These are phyloP conservation scores for Calonectria leucothoes DNA, from an alignment of 2,329 filamentous ascomycete genomes.

Conservation along the genomic window DNA sequence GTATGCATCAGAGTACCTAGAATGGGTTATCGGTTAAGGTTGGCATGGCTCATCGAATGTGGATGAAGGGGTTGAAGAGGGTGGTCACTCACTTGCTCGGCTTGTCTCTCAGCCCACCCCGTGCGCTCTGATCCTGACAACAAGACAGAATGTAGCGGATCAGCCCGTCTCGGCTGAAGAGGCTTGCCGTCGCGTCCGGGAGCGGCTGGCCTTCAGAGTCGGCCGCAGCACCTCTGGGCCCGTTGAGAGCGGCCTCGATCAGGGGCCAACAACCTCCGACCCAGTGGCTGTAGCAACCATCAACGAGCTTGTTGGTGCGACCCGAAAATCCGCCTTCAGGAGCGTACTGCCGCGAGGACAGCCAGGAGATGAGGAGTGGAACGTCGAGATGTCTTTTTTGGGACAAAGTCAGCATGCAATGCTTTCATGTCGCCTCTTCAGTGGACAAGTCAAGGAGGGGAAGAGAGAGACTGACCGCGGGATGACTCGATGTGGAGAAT, in stretches of 20 bases:
- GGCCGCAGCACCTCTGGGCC: constrained; percentile 52
- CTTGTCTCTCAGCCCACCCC: constrained; percentile 92
- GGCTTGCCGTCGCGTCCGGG: constrained; percentile 52
- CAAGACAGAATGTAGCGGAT: constrained; percentile 91
- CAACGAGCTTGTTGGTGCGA: constrained; percentile 96
- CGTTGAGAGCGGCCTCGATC: constrained; percentile 81
- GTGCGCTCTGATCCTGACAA: constrained; percentile 78
- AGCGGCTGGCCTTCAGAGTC: constrained; percentile 42
- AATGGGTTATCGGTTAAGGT: constrained; percentile 20
- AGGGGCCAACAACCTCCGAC: constrained; percentile 95
- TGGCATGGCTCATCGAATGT: constrained; percentile 21
- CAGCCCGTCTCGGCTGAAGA: constrained; percentile 87
- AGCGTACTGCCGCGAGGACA: constrained; percentile 87
- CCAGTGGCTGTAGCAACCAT: constrained; percentile 99
- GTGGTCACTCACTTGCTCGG: constrained; percentile 78
- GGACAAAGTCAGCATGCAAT: constrained; percentile 48
- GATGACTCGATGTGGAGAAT: constrained; percentile 80
- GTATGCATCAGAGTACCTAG: constrained; percentile 84
- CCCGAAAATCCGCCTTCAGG: constrained; percentile 95
- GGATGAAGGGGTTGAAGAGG: constrained; percentile 27
- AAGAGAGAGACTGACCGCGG: constrained; percentile 66
- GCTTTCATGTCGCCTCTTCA: constrained; percentile 45
- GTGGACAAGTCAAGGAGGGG: constrained; percentile 39
- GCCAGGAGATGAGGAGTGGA: constrained; percentile 82
- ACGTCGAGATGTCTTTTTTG: constrained; percentile 78